These are phyloP conservation scores for Cryptococcus hybrid DNA, from an alignment of 1,284 basidiomycete species.

Conservation along the genomic window DNA sequence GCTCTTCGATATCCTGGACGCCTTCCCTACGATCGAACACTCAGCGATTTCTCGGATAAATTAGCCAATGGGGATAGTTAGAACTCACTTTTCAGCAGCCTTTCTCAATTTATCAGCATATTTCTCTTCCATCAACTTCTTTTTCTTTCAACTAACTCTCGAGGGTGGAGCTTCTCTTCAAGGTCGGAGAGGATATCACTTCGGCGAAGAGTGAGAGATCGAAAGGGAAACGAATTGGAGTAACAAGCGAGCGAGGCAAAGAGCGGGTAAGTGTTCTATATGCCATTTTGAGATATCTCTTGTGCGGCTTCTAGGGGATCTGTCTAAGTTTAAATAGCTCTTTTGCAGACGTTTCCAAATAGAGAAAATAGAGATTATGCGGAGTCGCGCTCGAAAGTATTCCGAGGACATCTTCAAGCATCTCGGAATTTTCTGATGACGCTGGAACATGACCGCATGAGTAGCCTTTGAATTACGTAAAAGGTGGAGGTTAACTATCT, in stretches of 20 bases:
- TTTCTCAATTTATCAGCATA: slow-evolving; percentile 48
- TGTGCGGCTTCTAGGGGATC: background rate
- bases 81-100: slow-evolving; percentile 44
- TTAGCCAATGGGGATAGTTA: no score
- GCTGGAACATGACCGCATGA: background rate
- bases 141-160: slow-evolving; percentile 47
- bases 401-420: background rate
- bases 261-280: background rate
- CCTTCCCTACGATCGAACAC: slow-evolving; percentile 33
- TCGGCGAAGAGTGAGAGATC: slow-evolving; percentile 6
- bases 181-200: slow-evolving; percentile 30
- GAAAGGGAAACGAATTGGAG: background rate
- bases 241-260: background rate
- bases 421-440: background rate
- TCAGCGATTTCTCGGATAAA: background rate
- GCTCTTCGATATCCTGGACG: slow-evolving; percentile 41
- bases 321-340: no score
- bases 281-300: background rate
- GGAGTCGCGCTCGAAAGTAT: background rate
- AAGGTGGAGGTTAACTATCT: no score
- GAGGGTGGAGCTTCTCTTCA: slow-evolving; percentile 37
- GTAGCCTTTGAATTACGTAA: no score
- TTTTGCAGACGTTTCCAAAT: no score
- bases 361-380: no score
- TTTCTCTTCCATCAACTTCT: slow-evolving; percentile 45